These are phyloP conservation scores for Leucoagaricus sp. DNA, from an alignment of 1,284 basidiomycete species.

Conservation along the genomic window DNA sequence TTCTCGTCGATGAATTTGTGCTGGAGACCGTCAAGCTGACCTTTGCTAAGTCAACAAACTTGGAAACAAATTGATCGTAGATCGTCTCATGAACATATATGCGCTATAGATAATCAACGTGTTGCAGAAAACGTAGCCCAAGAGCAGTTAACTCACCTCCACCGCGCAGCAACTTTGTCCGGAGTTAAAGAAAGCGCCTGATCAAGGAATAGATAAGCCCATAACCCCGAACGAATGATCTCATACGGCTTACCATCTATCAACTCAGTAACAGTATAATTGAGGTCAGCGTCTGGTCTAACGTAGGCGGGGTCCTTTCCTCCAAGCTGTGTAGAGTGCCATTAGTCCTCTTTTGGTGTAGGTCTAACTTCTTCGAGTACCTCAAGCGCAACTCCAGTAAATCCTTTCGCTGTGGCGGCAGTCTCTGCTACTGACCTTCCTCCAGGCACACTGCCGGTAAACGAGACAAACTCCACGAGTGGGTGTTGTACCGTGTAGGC, in stretches of 20 bases:
- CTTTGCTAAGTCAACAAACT: constrained; percentile 76
- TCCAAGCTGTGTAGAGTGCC: constrained; percentile 64
- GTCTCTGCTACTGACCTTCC: constrained; percentile 66
- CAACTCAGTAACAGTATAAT: constrained; percentile 82
- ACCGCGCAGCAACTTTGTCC: constrained; percentile 91
- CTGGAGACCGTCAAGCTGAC: constrained; percentile 31
- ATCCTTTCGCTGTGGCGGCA: constrained; percentile 61
- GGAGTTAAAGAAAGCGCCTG: constrained; percentile 92
- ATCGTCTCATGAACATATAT: constrained; percentile 91
- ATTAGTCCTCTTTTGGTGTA: neutral
- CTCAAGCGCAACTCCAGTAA: constrained; percentile 83
- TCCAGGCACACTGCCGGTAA: constrained; percentile 84
- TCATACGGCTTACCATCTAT: constrained; percentile 71
- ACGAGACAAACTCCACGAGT: constrained; percentile 80
- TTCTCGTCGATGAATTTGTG: neutral
- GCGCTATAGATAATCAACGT: constrained; percentile 48
- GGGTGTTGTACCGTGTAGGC: constrained; percentile 68
- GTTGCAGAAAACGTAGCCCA: no score
- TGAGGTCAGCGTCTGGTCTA: constrained; percentile 80
- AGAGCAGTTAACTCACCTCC: constrained; percentile 49
- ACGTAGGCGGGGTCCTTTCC: constrained; percentile 98
- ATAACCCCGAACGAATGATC: neutral
- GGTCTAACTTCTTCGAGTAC: constrained; percentile 45
- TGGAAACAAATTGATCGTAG: constrained; percentile 81
- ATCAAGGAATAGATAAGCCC: neutral